A percentile compares a stretch with the other conserved stretches of the same genome.
phyloP scores from a whole-genome alignment of 106 monocot species.

The Apostasia ramifera region DNA sequence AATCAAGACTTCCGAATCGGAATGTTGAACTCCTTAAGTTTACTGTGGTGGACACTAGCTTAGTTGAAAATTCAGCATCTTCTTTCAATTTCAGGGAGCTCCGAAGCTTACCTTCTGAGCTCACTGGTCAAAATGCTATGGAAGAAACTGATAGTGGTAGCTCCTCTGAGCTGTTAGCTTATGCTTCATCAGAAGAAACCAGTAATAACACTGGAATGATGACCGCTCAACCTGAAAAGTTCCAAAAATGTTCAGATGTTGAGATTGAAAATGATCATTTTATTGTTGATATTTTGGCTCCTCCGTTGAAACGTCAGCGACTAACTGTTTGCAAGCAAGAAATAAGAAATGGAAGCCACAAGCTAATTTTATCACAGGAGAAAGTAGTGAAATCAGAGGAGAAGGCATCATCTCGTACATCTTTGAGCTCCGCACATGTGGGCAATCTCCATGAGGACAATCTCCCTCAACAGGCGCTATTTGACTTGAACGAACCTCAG shows the following conservation, averaged over 20 bases:
- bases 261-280: constrained; percentile 10
- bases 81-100: constrained; percentile 39
- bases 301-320: constrained; percentile 33
- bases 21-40: constrained; percentile 47
- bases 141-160: constrained; percentile 23
- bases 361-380: constrained; percentile 11
- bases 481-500: constrained; percentile 69
- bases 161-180: constrained; percentile 9
- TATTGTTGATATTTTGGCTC: constrained; percentile 22
- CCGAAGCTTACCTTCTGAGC: constrained; percentile 40
- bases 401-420: not conserved
- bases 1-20: constrained; percentile 25
- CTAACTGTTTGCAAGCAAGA: constrained; percentile 29
- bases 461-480: constrained; percentile 15
- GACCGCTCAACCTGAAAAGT: constrained; percentile 1
- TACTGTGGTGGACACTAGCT: constrained; percentile 74
- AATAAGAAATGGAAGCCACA: constrained; percentile 1
- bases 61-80: constrained; percentile 20
- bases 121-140: not conserved
- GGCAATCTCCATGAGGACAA: constrained; percentile 5
- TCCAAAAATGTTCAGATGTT: constrained; percentile 1
- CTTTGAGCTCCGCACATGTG: not conserved
- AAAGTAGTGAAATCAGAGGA: constrained; percentile 7
- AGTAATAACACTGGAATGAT: not conserved
- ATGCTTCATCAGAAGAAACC: not conserved